phyloP scores from a whole-genome alignment of 495 filamentous ascomycete genomes.

The Tuber borchii region DNA sequence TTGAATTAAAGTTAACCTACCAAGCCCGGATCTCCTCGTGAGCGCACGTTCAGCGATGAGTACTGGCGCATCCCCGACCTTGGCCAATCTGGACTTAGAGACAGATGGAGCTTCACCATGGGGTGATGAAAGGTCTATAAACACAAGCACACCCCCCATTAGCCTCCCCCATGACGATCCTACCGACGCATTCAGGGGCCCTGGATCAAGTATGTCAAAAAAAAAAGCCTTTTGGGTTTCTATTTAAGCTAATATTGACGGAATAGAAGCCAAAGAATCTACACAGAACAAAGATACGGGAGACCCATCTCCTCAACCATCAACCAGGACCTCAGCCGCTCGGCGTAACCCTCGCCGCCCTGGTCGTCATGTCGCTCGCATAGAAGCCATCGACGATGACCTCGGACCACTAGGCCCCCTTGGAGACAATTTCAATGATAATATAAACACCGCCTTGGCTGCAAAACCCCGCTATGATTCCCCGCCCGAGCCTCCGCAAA shows the following conservation, averaged over 20 bases:
- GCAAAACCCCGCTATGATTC: conserved; percentile 49
- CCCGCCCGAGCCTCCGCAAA: conserved; percentile 82
- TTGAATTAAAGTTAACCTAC: background rate
- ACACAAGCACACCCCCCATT: conserved; percentile 25
- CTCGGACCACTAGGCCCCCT: conserved; percentile 88
- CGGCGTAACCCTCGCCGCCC: conserved; percentile 38
- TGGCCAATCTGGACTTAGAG: conserved; percentile 36
- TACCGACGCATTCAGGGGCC: conserved; percentile 17
- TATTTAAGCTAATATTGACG: background rate
- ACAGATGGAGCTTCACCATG: conserved; percentile 39
- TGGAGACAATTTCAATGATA: conserved; percentile 53
- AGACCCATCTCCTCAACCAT: conserved; percentile 6
- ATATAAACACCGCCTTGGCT: conserved; percentile 37
- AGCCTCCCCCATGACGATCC: conserved; percentile 11
- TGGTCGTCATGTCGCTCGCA: conserved; percentile 37
- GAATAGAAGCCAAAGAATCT: background rate
- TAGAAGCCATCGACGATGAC: conserved; percentile 79
- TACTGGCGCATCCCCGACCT: conserved; percentile 35
- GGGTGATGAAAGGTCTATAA: conserved; percentile 41
- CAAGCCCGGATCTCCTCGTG: conserved; percentile 7
- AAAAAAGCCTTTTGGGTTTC: background rate
- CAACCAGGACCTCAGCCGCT: conserved; percentile 15
- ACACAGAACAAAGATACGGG: conserved; percentile 4
- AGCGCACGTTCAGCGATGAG: conserved; percentile 27
- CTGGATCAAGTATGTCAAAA: background rate